Conservation (phyloP, 2,329 filamentous ascomycete genomes). For the Herpotrichia juniperi region DNA sequence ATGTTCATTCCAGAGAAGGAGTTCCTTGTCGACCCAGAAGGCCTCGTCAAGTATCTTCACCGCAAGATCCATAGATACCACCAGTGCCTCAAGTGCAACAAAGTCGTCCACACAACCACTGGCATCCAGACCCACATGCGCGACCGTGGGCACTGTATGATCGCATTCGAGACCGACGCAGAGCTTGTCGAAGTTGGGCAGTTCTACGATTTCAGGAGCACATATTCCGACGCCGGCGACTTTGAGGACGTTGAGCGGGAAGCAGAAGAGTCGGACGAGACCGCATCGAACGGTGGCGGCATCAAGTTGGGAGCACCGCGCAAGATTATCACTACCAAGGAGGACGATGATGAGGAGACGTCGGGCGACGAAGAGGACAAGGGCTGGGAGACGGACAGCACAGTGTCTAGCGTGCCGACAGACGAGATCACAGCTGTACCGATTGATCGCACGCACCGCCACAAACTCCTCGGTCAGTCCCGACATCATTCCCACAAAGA, state of each 20-base stretch:
- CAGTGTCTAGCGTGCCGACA: conserved; percentile 82
- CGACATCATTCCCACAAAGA: conserved; percentile 77
- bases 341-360: conserved; percentile 45
- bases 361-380: conserved; percentile 71
- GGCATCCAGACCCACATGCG: conserved; percentile 97
- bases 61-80: conserved; percentile 79
- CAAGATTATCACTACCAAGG: conserved; percentile 49
- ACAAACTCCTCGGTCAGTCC: conserved; percentile 73
- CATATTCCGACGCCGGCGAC: conserved; percentile 82
- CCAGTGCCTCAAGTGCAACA: conserved; percentile 88
- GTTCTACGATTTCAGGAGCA: conserved; percentile 95
- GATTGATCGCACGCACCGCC: conserved; percentile 71
- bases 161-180: conserved; percentile 85
- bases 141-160: conserved; percentile 95
- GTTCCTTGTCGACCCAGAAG: conserved; percentile 82
- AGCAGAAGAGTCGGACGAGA: conserved; percentile 54
- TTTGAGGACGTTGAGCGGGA: conserved; percentile 56
- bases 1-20: conserved; percentile 93
- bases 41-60: conserved; percentile 78
- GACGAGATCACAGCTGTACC: conserved; percentile 82
- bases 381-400: conserved; percentile 95
- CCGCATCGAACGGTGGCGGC: conserved; percentile 56
- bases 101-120: conserved; percentile 75
- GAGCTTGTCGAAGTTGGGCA: conserved; percentile 95
- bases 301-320: conserved; percentile 73